Percentiles rank a stretch among this genome's conserved stretches.
These are phyloP conservation scores for Pichia sp. DNA, from an alignment of 1,139 yeast species.

Conservation along the genomic window DNA sequence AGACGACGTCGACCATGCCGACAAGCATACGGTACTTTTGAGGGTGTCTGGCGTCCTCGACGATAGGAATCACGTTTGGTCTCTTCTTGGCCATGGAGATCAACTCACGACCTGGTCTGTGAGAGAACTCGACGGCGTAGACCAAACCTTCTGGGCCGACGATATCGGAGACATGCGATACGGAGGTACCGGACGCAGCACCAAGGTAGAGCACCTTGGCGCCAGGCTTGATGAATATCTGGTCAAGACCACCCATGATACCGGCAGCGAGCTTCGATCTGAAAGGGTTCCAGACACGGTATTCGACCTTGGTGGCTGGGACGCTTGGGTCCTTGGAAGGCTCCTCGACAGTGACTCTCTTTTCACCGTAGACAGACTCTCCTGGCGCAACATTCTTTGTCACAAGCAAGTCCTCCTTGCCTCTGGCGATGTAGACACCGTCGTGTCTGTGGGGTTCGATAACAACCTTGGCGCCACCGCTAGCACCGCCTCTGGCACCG, in stretches of 20 bases:
- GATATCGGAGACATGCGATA: slow-evolving; percentile 95
- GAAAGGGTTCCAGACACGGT: slow-evolving; percentile 99
- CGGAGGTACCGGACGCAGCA: slow-evolving; percentile 99
- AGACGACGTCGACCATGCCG: slow-evolving; percentile 97
- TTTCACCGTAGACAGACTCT: slow-evolving; percentile 96
- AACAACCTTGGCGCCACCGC: slow-evolving; percentile 92
- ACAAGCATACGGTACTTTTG: slow-evolving; percentile 98
- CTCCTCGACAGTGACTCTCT: slow-evolving; percentile 90
- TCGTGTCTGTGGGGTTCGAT: slow-evolving; percentile 98
- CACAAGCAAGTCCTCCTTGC: slow-evolving; percentile 96
- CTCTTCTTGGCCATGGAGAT: slow-evolving; percentile 99
- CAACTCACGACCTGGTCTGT: slow-evolving; percentile 99
- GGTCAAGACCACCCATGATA: slow-evolving; percentile 99
- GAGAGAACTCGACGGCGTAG: slow-evolving; percentile 98
- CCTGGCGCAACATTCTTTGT: slow-evolving; percentile 98
- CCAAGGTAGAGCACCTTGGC: slow-evolving; percentile 95
- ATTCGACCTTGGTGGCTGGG: slow-evolving; percentile 92
- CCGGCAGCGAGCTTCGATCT: slow-evolving; percentile 99
- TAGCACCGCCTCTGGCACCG: slow-evolving; percentile 59
- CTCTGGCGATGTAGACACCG: slow-evolving; percentile 98
- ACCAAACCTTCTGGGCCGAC: slow-evolving; percentile 99
- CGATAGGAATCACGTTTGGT: slow-evolving; percentile 97
- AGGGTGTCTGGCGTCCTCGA: slow-evolving; percentile 99
- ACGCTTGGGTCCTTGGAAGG: slow-evolving; percentile 81
- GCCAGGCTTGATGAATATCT: slow-evolving; percentile 95